Conservation (phyloP, 2,329 filamentous ascomycete species). For the Fusarium euwallaceae region DNA sequence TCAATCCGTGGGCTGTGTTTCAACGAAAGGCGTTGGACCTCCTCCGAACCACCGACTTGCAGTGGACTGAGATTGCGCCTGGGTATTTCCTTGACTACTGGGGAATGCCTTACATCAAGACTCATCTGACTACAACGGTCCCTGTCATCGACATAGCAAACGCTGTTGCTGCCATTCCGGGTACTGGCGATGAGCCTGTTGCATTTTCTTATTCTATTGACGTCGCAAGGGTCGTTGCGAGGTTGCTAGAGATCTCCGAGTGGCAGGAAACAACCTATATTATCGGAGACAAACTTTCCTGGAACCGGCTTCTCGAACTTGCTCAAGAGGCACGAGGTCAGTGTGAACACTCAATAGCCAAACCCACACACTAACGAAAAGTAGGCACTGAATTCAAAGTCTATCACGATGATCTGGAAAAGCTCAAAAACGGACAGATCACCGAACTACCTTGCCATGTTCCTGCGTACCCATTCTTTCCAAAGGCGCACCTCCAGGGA, state of each 20-base stretch:
- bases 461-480: not conserved
- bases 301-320: not conserved
- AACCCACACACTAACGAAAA: not conserved
- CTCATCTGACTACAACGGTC: not conserved
- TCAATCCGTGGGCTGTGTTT: constrained; percentile 11
- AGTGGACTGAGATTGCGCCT: not conserved
- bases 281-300: not conserved
- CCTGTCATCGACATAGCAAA: not conserved
- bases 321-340: not conserved
- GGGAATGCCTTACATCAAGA: constrained; percentile 3
- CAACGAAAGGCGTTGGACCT: constrained; percentile 2
- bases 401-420: not conserved
- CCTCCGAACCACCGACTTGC: not conserved
- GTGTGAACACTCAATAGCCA: not conserved
- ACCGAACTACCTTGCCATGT: constrained; percentile 3
- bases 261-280: not conserved
- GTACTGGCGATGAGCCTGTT: not conserved
- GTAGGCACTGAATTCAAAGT: not conserved
- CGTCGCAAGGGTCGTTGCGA: not conserved
- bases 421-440: not conserved
- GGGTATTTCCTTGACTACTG: not conserved
- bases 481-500: not conserved
- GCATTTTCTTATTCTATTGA: not conserved
- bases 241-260: not conserved
- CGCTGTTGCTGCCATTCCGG: not conserved